A percentile compares a stretch with the other conserved stretches of the same genome.
phyloP scores from a whole-genome alignment of 352 stramenopile genomes.

The Phytopythium cucurbitacearum region DNA sequence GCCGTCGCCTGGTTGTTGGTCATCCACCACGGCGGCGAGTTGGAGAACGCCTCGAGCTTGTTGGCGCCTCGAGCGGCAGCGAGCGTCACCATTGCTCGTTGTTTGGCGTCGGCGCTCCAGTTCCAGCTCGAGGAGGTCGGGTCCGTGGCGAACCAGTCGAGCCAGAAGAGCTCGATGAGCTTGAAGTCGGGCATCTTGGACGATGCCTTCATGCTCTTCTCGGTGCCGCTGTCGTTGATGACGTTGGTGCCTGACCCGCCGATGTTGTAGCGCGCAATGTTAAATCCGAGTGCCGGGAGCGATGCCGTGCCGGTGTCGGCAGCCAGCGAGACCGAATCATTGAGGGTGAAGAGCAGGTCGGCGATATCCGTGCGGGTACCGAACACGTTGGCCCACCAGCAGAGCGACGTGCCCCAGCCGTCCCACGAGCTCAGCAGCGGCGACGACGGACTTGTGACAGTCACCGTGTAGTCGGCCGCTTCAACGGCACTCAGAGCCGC shows the following conservation, averaged over 20 bases:
- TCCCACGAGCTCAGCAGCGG: slow-evolving; percentile 28
- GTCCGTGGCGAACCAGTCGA: slow-evolving; percentile 41
- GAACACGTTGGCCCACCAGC: slow-evolving; percentile 63
- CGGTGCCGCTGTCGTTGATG: slow-evolving; percentile 32
- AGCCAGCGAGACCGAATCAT: slow-evolving; percentile 25
- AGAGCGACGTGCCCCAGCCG: slow-evolving; percentile 59
- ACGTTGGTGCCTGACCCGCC: slow-evolving; percentile 30
- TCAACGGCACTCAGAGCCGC: too few relatives aligned
- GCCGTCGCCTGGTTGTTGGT: slow-evolving; percentile 46
- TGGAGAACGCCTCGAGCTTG: slow-evolving; percentile 49
- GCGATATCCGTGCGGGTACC: slow-evolving; percentile 47
- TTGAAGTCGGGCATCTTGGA: slow-evolving; percentile 51
- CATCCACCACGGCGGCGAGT: slow-evolving; percentile 68
- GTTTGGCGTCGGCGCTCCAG: slow-evolving; percentile 35
- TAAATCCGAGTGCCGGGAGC: slow-evolving; percentile 42
- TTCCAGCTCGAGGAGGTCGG: slow-evolving; percentile 40
- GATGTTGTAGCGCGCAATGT: slow-evolving; percentile 61
- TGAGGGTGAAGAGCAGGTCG: slow-evolving; percentile 50
- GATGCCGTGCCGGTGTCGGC: slow-evolving; percentile 7
- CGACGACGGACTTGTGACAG: not conserved
- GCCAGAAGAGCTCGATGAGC: slow-evolving; percentile 45
- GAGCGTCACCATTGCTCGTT: slow-evolving; percentile 36
- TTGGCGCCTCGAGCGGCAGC: slow-evolving; percentile 32
- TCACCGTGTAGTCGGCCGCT: too few relatives aligned
- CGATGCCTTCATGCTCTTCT: slow-evolving; percentile 37